phyloP scores from a whole-genome alignment of 1,284 basidiomycete genomes.

The Ustilago tritici region DNA sequence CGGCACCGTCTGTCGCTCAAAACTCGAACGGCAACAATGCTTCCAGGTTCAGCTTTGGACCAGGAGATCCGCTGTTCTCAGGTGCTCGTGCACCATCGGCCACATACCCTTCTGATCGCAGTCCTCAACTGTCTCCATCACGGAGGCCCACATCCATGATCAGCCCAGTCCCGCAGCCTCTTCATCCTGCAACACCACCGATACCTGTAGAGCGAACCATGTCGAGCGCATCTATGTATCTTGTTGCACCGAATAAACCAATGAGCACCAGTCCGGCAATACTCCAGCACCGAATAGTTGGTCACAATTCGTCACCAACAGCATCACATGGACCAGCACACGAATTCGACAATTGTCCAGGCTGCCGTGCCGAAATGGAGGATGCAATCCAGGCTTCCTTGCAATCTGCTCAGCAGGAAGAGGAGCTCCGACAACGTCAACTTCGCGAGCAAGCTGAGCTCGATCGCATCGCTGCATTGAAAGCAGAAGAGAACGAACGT shows the following conservation, averaged over 20 bases:
- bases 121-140: constrained; percentile 3
- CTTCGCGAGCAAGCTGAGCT: constrained; percentile 35
- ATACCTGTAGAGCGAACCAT: not conserved
- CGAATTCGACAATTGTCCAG: constrained; percentile 45
- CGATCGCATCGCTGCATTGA: constrained; percentile 28
- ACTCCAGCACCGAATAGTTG: not conserved
- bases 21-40: not conserved
- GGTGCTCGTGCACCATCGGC: not conserved
- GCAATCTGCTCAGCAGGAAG: constrained; percentile 35
- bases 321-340: constrained; percentile 22
- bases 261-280: not conserved
- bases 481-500: constrained; percentile 29
- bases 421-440: constrained; percentile 20
- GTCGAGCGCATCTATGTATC: not conserved
- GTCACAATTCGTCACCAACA: not conserved
- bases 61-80: constrained; percentile 35
- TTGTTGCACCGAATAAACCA: not conserved
- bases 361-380: constrained; percentile 47
- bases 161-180: not conserved
- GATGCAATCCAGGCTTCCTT: constrained; percentile 49
- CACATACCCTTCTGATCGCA: not conserved
- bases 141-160: not conserved
- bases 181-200: not conserved
- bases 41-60: constrained; percentile 23
- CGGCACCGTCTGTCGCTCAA: not conserved